These are phyloP conservation scores for Suillus discolor DNA, from an alignment of 768 basidiomycete species.

Conservation along the genomic window DNA sequence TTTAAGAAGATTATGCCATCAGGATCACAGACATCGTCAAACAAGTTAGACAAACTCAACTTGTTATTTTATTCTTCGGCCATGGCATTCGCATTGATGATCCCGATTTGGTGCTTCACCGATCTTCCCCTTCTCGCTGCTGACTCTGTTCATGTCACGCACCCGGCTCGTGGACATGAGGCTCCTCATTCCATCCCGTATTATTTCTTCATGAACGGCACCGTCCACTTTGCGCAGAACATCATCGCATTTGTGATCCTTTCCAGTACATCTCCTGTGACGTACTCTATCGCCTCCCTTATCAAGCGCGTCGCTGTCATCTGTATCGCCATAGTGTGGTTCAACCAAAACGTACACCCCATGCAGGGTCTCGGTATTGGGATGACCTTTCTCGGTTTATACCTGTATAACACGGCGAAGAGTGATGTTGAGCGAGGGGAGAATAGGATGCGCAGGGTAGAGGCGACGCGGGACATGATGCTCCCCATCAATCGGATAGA, in stretches of 20 bases:
- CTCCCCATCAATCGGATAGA: constrained; percentile 72
- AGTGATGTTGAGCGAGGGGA: constrained; percentile 92
- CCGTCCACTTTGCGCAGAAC: constrained; percentile 96
- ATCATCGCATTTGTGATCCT: constrained; percentile 97
- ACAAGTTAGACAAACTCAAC: constrained; percentile 97
- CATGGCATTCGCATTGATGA: constrained; percentile 94
- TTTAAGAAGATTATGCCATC: constrained; percentile 98
- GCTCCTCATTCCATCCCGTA: constrained; percentile 67
- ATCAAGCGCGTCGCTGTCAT: constrained; percentile 98
- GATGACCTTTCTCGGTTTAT: constrained; percentile 88
- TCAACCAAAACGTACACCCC: constrained; percentile 81
- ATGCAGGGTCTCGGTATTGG: constrained; percentile 89
- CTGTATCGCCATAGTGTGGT: constrained; percentile 97
- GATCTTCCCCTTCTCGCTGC: constrained; percentile 73
- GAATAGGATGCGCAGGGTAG: constrained; percentile 78
- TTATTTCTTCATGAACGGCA: constrained; percentile 92
- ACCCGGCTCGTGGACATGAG: constrained; percentile 48
- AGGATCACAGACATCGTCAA: constrained; percentile 49
- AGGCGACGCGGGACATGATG: constrained; percentile 67
- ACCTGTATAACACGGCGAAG: constrained; percentile 96
- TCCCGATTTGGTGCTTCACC: constrained; percentile 91
- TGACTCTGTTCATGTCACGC: constrained; percentile 45
- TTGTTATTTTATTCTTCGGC: constrained; percentile 91
- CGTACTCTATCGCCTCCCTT: constrained; percentile 97
- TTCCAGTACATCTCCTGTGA: constrained; percentile 94